Conservation (phyloP, 2,329 filamentous ascomycete genomes). For the Botrytis pseudocinerea region DNA sequence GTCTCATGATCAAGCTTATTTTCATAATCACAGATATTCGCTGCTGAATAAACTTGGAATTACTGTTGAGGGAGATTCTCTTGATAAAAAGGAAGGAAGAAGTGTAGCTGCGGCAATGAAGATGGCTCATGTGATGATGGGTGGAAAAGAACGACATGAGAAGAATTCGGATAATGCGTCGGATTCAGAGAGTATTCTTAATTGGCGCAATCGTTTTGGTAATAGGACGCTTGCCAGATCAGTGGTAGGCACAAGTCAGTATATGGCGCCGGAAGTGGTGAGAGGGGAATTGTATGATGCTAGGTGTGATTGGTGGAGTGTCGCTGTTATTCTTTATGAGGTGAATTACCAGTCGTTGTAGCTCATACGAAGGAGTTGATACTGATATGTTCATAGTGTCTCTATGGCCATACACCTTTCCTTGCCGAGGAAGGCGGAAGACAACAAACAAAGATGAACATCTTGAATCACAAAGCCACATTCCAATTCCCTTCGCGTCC, state of each 20-base stretch:
- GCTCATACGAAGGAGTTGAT: background rate
- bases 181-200: constrained; percentile 55
- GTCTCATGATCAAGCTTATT: constrained; percentile 87
- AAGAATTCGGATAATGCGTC: constrained; percentile 38
- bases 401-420: constrained; percentile 91
- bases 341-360: constrained; percentile 41
- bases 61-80: constrained; percentile 68
- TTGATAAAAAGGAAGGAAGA: constrained; percentile 62
- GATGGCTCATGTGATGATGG: constrained; percentile 45
- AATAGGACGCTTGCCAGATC: constrained; percentile 76
- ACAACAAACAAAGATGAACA: constrained; percentile 81
- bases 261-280: constrained; percentile 96
- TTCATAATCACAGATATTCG: constrained; percentile 77
- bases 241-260: constrained; percentile 92
- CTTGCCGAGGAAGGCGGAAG: constrained; percentile 71
- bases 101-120: constrained; percentile 45
- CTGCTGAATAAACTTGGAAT: constrained; percentile 77
- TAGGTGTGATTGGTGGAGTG: constrained; percentile 95
- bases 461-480: constrained; percentile 69
- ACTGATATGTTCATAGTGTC: constrained; percentile 53
- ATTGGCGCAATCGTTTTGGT: constrained; percentile 68
- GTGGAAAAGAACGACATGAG: constrained; percentile 44
- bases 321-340: constrained; percentile 91
- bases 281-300: constrained; percentile 82
- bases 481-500: constrained; percentile 71